Evolutionary conservation across 169 alveolate genomes (phyloP).

Genomic region (Plasmodium coatneyi): DNA sequence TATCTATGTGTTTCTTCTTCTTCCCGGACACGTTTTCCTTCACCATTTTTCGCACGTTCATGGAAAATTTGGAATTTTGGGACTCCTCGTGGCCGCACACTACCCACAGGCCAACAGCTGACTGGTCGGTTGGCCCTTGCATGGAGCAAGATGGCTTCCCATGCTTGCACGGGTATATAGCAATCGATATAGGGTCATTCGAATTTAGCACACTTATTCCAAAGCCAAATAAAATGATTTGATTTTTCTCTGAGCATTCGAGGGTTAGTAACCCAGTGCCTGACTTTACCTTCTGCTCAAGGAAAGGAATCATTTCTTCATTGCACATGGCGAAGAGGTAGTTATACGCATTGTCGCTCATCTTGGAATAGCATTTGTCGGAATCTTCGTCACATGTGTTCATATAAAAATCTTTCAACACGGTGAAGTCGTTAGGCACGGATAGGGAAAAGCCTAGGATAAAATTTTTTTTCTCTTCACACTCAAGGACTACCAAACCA

Average conservation of each 20-base stretch:
- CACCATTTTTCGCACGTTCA: conserved; percentile 26
- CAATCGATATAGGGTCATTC: conserved; percentile 48
- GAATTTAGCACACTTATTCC: conserved; percentile 71
- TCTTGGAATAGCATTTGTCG: conserved; percentile 60
- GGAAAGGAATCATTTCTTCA: conserved; percentile 59
- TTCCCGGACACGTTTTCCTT: conserved; percentile 66
- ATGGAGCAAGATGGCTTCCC: conserved; percentile 66
- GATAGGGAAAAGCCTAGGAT: conserved; percentile 62
- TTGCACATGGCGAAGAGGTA: conserved; percentile 71
- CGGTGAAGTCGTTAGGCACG: conserved; percentile 60
- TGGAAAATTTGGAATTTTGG: conserved; percentile 44
- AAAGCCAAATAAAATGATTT: conserved; percentile 58
- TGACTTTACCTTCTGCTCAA: conserved; percentile 51
- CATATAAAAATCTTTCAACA: conserved; percentile 42
- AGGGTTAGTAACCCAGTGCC: conserved; percentile 64
- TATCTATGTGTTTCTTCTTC: conserved; percentile 41
- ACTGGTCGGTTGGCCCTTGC: conserved; percentile 66
- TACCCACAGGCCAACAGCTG: conserved; percentile 64
- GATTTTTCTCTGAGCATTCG: conserved; percentile 62
- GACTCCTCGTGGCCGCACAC: conserved; percentile 76
- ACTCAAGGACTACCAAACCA: conserved; percentile 58
- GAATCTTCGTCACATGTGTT: conserved; percentile 64
- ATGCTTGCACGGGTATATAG: conserved; percentile 67
- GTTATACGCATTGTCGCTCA: conserved; percentile 53
- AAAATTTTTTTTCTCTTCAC: conserved; percentile 72